Conservation (phyloP, 2,329 filamentous ascomycete genomes). For the Chaetomiaceae sp. region DNA sequence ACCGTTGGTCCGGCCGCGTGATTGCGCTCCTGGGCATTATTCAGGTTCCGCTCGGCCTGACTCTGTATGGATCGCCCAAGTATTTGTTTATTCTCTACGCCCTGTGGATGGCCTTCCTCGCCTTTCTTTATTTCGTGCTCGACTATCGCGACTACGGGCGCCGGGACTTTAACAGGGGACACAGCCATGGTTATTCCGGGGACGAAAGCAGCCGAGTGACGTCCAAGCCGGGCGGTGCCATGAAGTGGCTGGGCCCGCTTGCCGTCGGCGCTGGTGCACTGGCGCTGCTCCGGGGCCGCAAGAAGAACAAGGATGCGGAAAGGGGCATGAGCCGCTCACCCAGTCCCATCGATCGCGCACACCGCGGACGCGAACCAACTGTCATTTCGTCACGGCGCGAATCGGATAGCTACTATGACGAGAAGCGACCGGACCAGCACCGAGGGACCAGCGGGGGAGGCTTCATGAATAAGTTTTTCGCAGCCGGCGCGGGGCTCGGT, state of each 20-base stretch:
- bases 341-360: slow-evolving; percentile 34
- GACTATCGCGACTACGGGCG: slow-evolving; percentile 61
- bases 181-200: slow-evolving; percentile 42
- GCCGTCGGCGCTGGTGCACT: slow-evolving; percentile 47
- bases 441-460: slow-evolving; percentile 42
- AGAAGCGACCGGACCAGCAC: slow-evolving; percentile 58
- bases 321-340: slow-evolving; percentile 39
- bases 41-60: slow-evolving; percentile 84
- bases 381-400: slow-evolving; percentile 48
- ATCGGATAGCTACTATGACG: slow-evolving; percentile 58
- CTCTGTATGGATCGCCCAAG: slow-evolving; percentile 85
- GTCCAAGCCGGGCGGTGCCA: slow-evolving; percentile 33
- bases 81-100: slow-evolving; percentile 81
- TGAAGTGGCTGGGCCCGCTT: slow-evolving; percentile 48
- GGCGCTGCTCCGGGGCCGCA: slow-evolving; percentile 43
- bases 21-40: slow-evolving; percentile 77
- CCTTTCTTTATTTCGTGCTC: slow-evolving; percentile 74
- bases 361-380: slow-evolving; percentile 40
- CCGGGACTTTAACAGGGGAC: slow-evolving; percentile 51
- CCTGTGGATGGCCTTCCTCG: slow-evolving; percentile 66
- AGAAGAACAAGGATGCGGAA: slow-evolving; percentile 38
- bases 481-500: slow-evolving; percentile 57
- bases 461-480: slow-evolving; percentile 56
- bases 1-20: slow-evolving; percentile 80
- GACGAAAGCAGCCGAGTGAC: slow-evolving; percentile 38